Evolutionary conservation across 345 rosid species (phyloP).

Genomic region (Ceriops decandra): DNA sequence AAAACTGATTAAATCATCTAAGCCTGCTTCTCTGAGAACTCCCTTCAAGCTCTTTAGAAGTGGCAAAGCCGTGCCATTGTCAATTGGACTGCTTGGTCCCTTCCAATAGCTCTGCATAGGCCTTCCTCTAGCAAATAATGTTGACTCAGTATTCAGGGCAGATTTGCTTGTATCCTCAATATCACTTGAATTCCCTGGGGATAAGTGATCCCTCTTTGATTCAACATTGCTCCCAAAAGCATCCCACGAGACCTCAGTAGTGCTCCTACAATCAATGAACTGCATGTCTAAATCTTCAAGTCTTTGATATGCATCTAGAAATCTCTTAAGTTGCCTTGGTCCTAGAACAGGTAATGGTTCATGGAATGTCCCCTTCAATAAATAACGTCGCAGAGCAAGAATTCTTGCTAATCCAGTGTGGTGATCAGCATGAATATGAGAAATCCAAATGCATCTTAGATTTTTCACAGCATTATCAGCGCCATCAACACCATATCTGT

Average conservation of each 20-base stretch:
- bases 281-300: conserved; percentile 90
- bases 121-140: conserved; percentile 59
- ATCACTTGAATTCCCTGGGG: conserved; percentile 25
- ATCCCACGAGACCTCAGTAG: conserved; percentile 57
- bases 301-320: conserved; percentile 78
- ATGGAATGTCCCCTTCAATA: conserved; percentile 58
- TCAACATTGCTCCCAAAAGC: conserved; percentile 38
- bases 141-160: conserved; percentile 23
- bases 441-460: conserved; percentile 78
- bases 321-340: conserved; percentile 70
- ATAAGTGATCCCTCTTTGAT: conserved; percentile 15
- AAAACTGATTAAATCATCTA: conserved; percentile 67
- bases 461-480: conserved; percentile 66
- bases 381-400: conserved; percentile 69
- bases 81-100: conserved; percentile 46
- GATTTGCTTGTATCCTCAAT: conserved; percentile 9
- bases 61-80: conserved; percentile 38
- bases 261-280: conserved; percentile 82
- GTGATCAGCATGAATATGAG: conserved; percentile 97
- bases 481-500: conserved; percentile 71
- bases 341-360: conserved; percentile 80
- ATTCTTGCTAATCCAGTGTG: conserved; percentile 83
- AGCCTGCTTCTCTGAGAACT: conserved; percentile 57
- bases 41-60: conserved; percentile 48
- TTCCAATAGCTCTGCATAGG: conserved; percentile 75